Percentiles rank a stretch among this genome's conserved stretches.
These are phyloP conservation scores for Hibiscus mutabilis DNA, from an alignment of 345 rosid genomes.

Conservation along the genomic window DNA sequence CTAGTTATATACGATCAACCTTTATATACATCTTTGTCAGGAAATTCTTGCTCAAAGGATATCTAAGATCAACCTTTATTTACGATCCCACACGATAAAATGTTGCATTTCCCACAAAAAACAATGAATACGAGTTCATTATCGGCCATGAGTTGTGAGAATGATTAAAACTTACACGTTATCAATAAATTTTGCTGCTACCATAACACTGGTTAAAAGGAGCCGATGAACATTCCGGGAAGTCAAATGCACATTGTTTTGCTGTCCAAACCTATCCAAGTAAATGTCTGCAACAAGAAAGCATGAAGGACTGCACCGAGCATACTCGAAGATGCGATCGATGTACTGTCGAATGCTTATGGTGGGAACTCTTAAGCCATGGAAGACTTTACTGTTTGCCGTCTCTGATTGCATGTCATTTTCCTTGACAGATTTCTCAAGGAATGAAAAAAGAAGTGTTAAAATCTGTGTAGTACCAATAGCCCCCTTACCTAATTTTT, in stretches of 20 bases:
- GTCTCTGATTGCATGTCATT: conserved; percentile 36
- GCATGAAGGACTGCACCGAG: conserved; percentile 86
- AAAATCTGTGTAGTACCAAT: conserved; percentile 41
- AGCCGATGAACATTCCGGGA: conserved; percentile 82
- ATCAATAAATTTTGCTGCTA: conserved; percentile 82
- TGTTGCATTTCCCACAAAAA: too few relatives aligned
- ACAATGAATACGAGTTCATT: neutral
- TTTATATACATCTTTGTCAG: too few relatives aligned
- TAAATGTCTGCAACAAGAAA: conserved; percentile 71
- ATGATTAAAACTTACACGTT: conserved; percentile 54
- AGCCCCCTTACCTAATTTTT: conserved; percentile 36
- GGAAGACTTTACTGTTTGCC: conserved; percentile 34
- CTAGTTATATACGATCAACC: too few relatives aligned
- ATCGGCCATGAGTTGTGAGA: neutral
- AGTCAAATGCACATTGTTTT: conserved; percentile 44
- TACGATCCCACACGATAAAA: too few relatives aligned
- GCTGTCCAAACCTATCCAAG: conserved; percentile 52
- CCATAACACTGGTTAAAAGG: conserved; percentile 65
- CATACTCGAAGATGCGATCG: conserved; percentile 79
- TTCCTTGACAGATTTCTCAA: conserved; percentile 49
- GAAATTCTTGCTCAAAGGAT: neutral
- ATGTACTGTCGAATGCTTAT: conserved; percentile 60
- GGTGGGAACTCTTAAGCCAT: conserved; percentile 55
- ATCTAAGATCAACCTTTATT: too few relatives aligned
- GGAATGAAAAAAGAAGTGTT: conserved; percentile 49